Evolutionary conservation across 2,329 filamentous ascomycete genomes (phyloP), one percentile per base, ranked within the genome.

Genomic region (Paecilomyces sp.): DNA sequence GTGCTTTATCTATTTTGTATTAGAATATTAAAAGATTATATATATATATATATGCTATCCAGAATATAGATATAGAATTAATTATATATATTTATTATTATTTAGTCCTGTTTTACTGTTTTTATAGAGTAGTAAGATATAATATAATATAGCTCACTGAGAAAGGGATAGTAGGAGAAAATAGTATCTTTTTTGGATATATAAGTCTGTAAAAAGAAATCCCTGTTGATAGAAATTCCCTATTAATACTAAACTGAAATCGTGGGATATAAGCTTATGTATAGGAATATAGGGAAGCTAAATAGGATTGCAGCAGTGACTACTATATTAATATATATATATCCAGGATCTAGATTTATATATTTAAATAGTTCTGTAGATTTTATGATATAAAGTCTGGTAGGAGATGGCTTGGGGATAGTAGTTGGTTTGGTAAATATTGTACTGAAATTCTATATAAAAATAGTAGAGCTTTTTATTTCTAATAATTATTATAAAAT

Each of bases 371-470:
- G 89, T 58, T 88, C 85, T 55, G 87, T 87, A 57, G 88, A 92
- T 75, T 91, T 91, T 73, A 87, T 85, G 13, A 74, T 91, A 12
- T 88, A 90, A 71, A 86, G 86, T 0, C 74, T 90, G 47, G 80
- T 88, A 51, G 87, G 85, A 3, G 89, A 88, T 24, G 88, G 86
- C 2, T 84, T 87, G 60, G 89, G 89, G 36, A 83, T 89, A 67
- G 88, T 92, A 63, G 86, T 85, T 13, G 89, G 88, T 12, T 79
- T 88, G 58, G 89, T 83, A 31, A 92, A 92, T 71, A 78, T 92
- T 53, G 81, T 85, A 1, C 89, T 87, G 34, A 86, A 83, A 67
- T 78, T 86, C 3, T 88, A 87, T 71, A 81, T 87, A 53, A 67
- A 83, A 66, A 75, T 89, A 13, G 72, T 85, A 59, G 75, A 84